Percentiles rank a stretch among this genome's conserved stretches.
phyloP scores from a whole-genome alignment of 2,329 filamentous ascomycete genomes.

The Orbilia quercus region DNA sequence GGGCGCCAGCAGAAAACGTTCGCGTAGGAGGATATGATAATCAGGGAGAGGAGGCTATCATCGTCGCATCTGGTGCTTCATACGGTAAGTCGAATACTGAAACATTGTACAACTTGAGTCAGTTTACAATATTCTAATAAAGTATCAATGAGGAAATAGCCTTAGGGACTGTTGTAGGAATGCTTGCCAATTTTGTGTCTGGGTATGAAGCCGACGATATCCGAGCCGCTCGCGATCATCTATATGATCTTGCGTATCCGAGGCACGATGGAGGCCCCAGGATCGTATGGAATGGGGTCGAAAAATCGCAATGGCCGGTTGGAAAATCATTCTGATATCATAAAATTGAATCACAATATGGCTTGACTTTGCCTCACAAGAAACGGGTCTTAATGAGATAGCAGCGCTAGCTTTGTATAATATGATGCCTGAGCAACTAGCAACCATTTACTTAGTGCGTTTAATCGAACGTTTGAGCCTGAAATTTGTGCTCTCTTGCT shows the following conservation, averaged over 20 bases:
- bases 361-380: too few species aligned
- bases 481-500: too few species aligned
- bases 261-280: constrained; percentile 2
- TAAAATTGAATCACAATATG: too few species aligned
- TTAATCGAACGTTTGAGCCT: too few species aligned
- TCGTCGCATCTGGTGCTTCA: not conserved
- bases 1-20: constrained; percentile 18
- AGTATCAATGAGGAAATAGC: not conserved
- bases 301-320: not conserved
- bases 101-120: too few species aligned
- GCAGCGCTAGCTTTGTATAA: too few species aligned
- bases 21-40: constrained; percentile 1
- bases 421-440: too few species aligned
- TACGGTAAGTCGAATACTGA: constrained; percentile 14
- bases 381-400: too few species aligned
- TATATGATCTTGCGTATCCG: constrained; percentile 1
- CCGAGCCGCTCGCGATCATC: not conserved
- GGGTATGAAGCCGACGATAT: not conserved
- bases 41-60: not conserved
- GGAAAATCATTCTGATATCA: too few species aligned
- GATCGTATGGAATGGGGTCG: constrained; percentile 9
- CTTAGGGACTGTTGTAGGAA: constrained; percentile 1
- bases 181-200: constrained; percentile 7
- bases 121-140: too few species aligned
- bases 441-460: too few species aligned